Base-by-base conservation (phyloP, 306 rosid species). In the Lithocarpus polystachyus region DNA sequence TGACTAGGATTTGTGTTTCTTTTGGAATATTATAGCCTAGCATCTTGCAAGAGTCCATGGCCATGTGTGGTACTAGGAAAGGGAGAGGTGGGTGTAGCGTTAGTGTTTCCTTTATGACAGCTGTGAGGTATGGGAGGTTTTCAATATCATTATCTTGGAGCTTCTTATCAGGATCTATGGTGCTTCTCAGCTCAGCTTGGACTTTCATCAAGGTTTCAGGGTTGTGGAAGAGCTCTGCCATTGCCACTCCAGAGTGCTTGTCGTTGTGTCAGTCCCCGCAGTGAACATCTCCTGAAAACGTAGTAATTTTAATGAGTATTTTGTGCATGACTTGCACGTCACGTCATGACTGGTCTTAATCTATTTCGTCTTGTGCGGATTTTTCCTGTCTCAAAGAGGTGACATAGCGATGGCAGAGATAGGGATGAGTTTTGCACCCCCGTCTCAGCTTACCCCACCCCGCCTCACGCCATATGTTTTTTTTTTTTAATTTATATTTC, bases 81-180 rank as follows among this genome's bases (percentile, higher is more conserved):
- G 98, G 98, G 61, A 94, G 93, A n/a, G 98, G 98, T 26, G 98
- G 97, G 82, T 94, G 98, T 29, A 94, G 93, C 45, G 97, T 88
- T 40, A 94, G 81, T 8, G 98, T 94, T 72, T 94, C 98, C 72
- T 92, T 94, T 80, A 94, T 84, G 48, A 90, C 92, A 51, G 97
- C 94, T 68, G 59, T 87, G 3, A 94, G 92, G 79, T 90, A 94
- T 0, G 97, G 93, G 56, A 92, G 90, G 15, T 86, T 86, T 15
- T 89, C 92, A 1, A 92, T 77, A 84, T 92, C 93, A 43, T 72
- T 76, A 73, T 94, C 98, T 59, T 89, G 89, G 4, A 94, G 71
- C 59, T 82, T 90, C 78, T 79, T 73, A 28, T 74, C 75, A 1
- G 68, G 17, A 1, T 75, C 77, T 74, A 94, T 48, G 54, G 87